Base-by-base conservation (phyloP, 1,139 yeast genomes). In the Geotrichum reessii region DNA sequence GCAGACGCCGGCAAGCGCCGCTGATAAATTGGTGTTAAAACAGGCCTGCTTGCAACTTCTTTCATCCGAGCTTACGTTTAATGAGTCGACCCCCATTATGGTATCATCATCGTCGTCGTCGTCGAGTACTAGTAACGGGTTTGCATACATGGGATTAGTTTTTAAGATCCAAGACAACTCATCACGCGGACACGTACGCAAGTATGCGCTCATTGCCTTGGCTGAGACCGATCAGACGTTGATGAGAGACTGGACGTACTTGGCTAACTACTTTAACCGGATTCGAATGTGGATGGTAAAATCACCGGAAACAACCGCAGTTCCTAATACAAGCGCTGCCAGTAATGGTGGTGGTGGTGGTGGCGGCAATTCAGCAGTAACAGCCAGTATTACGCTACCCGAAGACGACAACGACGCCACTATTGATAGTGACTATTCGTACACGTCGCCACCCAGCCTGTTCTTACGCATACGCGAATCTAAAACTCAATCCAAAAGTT, bases 141-240 rank as follows among this genome's bases (percentile, higher is more conserved):
- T 33, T 33, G 40, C 40, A 63, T 84, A 92, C 48, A 73, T 88
- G 24, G 81, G 83, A 40, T 76, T 82, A 60, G 81, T 86, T 6
- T 87, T 89, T 73, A 85, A 86, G 66, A 75, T 88, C 14, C 77
- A 77, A 46, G 96, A 89, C 69, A 74, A 78, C 25, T 81, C 83
- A 57, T 92, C 96, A 0, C 77, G 96, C 58, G 96, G 96, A 0
- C 84, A 87, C 5, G 93, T 86, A 66, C 74, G 96, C 58, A 80
- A 87, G 60, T 88, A 87, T 66, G 79, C 89, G 2, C 70, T 87
- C 24, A 78, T 87, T 63, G 82, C 87, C 31, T 77, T 86, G 2
- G 75, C 84, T 21, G 90, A 86, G 64, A 73, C 78, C 52, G 91
- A 84, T 63, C 68, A 76, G 6, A 76, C 74, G 31, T 67, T 87